Evolutionary conservation across 1,284 basidiomycete species (phyloP).

Genomic region (Malassezia brasiliensis): DNA sequence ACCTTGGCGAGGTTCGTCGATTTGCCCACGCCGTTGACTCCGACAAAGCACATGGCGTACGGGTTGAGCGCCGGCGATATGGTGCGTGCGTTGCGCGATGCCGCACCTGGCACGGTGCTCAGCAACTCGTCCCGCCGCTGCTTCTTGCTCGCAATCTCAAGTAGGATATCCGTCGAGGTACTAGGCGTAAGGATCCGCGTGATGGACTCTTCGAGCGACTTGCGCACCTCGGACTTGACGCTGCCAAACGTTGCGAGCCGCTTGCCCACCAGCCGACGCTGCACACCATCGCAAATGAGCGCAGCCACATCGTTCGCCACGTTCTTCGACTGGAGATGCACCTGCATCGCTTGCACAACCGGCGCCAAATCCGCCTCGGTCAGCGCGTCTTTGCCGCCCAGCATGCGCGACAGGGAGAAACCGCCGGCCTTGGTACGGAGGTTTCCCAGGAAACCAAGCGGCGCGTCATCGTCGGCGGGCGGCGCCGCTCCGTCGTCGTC

Average conservation of each 20-base stretch:
- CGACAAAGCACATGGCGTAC: constrained; percentile 91
- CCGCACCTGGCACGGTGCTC: constrained; percentile 20
- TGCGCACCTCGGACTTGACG: constrained; percentile 72
- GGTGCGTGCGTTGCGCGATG: constrained; percentile 47
- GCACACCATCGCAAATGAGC: constrained; percentile 86
- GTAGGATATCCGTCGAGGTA: constrained; percentile 84
- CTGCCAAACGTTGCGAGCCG: constrained; percentile 39
- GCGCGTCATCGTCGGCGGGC: constrained; percentile 53
- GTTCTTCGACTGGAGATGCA: constrained; percentile 96
- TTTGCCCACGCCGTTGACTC: constrained; percentile 99
- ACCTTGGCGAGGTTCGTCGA: constrained; percentile 97
- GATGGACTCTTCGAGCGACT: constrained; percentile 72
- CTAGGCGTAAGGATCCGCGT: constrained; percentile 92
- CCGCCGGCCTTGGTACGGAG: neutral
- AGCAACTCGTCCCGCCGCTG: constrained; percentile 25
- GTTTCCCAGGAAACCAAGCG: constrained; percentile 53
- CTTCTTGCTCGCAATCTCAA: constrained; percentile 56
- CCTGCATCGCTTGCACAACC: constrained; percentile 85
- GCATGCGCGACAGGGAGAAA: constrained; percentile 55
- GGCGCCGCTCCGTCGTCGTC: constrained; percentile 57
- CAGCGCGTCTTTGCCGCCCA: constrained; percentile 58
- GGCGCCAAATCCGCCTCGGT: constrained; percentile 75
- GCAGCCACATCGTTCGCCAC: constrained; percentile 91
- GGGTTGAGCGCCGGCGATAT: constrained; percentile 61
- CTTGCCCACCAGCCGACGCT: constrained; percentile 76